phyloP scores from a whole-genome alignment of 176 grass and related monocot species.

The Poa annua region DNA sequence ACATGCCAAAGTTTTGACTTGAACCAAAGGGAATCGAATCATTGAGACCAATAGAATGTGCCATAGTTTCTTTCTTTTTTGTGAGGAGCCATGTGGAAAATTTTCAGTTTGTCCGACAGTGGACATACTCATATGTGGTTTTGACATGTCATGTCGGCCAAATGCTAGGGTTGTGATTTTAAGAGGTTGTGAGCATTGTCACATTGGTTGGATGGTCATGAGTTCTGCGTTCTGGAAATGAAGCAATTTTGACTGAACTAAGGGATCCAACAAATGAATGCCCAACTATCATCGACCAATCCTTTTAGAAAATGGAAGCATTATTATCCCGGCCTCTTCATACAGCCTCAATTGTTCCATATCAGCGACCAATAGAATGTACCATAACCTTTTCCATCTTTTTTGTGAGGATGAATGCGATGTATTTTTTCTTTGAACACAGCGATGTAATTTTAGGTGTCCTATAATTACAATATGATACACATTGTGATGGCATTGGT shows the following conservation, averaged over 20 bases:
- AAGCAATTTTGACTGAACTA: conserved; percentile 35
- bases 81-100: neutral
- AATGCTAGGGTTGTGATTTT: conserved; percentile 11
- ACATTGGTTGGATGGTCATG: neutral
- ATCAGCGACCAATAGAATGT: neutral
- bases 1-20: conserved; percentile 37
- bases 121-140: neutral
- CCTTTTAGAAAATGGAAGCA: neutral
- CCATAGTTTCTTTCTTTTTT: neutral
- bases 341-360: neutral
- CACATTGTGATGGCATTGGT: conserved; percentile 17
- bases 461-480: neutral
- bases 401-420: neutral
- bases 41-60: neutral
- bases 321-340: neutral
- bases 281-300: neutral
- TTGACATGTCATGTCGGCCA: neutral
- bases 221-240: conserved; percentile 9
- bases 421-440: too few relatives aligned
- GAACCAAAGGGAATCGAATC: conserved; percentile 1
- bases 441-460: neutral
- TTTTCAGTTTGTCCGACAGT: neutral
- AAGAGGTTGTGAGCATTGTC: neutral
- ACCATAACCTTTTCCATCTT: neutral
- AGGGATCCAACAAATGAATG: neutral